A percentile compares a stretch with the other conserved stretches of the same genome.
Evolutionary conservation across 495 filamentous ascomycete genomes (phyloP).

Genomic region (Penicillium dipodomyicola): DNA sequence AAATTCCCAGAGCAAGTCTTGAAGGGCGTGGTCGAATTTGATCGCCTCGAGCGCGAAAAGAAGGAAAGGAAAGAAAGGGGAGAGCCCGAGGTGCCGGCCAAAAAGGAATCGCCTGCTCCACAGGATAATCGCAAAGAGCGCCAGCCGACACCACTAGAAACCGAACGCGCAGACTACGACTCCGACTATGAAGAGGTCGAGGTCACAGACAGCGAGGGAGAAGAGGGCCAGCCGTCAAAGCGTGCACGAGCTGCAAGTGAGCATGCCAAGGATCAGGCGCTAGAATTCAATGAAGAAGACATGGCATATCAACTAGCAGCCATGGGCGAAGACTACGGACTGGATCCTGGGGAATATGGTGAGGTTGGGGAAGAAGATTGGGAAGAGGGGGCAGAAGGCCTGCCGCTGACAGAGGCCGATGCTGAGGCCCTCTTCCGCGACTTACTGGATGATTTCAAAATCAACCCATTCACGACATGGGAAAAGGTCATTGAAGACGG

Average conservation of each 20-base stretch:
- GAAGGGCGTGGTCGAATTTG: slow-evolving; percentile 74
- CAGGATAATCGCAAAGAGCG: slow-evolving; percentile 8
- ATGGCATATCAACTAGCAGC: slow-evolving; percentile 87
- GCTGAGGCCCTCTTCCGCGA: slow-evolving; percentile 76
- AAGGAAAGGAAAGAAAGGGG: slow-evolving; percentile 45
- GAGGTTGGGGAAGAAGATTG: slow-evolving; percentile 60
- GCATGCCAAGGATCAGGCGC: slow-evolving; percentile 52
- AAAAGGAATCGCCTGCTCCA: slow-evolving; percentile 16
- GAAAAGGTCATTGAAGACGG: slow-evolving; percentile 80
- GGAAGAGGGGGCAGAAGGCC: slow-evolving; percentile 69
- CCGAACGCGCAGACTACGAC: slow-evolving; percentile 42
- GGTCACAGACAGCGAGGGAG: slow-evolving; percentile 67
- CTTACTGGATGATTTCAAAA: slow-evolving; percentile 73
- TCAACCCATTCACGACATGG: slow-evolving; percentile 91
- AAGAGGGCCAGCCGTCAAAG: slow-evolving; percentile 57
- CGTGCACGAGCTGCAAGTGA: slow-evolving; percentile 63
- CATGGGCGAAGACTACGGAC: slow-evolving; percentile 77
- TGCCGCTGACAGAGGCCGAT: slow-evolving; percentile 65
- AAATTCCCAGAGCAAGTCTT: slow-evolving; percentile 81
- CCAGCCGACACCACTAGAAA: slow-evolving; percentile 10
- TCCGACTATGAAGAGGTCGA: slow-evolving; percentile 88
- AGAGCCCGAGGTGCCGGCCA: slow-evolving; percentile 27
- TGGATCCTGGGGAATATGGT: slow-evolving; percentile 69
- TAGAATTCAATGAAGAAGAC: slow-evolving; percentile 95
- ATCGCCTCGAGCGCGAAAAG: slow-evolving; percentile 51